Base-by-base conservation (phyloP, 371 early-diverging fungal genomes). In the Mucor saturninus region DNA sequence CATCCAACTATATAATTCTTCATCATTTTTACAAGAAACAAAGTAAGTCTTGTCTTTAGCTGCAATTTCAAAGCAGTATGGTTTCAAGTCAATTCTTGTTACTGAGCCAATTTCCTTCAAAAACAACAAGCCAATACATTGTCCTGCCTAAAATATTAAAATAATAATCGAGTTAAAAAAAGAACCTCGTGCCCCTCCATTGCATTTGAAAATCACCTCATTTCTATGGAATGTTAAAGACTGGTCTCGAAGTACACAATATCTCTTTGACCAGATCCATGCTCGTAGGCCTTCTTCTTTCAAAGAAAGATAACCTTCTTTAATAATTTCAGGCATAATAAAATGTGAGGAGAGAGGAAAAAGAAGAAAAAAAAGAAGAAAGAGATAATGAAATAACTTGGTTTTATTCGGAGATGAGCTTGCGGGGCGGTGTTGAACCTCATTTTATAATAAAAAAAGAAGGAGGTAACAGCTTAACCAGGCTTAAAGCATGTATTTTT, bases 1-100 rank as follows among this genome's bases (percentile, higher is more conserved):
- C 87, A 96, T 92, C 98, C 97, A 97, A 35, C 93, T 89, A 73
- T 98, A 98, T 32, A 98, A 81, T 63, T 98, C 97, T 65, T 94
- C 95, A 74, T 98, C 98, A 76, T 86, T 93, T 75, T 88, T 90
- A 77, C 93, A 94, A 21, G 93, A 85, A 42, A 98, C 75, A 74
- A 86, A 94, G 72, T 91, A 94, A 45, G 90, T 86, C 73, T 90
- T 87, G 54, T 94, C 95, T 74, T 89, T 91, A 30, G 95, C 93
- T 40, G 85, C 84, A 43, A 97, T 83, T 72, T 95, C 95, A 68
- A 97, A 90, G 70, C 95, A 95, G 76, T 93, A 93, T 30, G 90
- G 84, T 73, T 93, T 93, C 51, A 90, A 69, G 43, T 96, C 95
- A 8, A 89, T 88, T 54, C 98, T 87, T 51, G 87, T 86, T 15